phyloP scores from a whole-genome alignment of 164 flowering plant species.

The Chimonanthus salicifolius region DNA sequence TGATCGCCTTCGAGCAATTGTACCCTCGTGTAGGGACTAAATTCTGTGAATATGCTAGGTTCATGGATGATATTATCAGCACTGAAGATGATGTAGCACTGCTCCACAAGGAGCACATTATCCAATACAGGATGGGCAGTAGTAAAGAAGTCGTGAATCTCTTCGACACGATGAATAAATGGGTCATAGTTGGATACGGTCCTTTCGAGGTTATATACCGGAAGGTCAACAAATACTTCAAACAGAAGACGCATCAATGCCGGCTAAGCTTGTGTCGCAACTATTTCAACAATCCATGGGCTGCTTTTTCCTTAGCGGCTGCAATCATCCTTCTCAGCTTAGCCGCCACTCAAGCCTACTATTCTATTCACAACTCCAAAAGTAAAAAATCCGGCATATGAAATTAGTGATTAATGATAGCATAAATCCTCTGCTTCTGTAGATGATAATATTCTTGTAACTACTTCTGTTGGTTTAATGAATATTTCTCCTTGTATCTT shows the following conservation, averaged over 20 bases:
- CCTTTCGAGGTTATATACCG: not conserved
- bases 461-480: too few species aligned
- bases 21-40: conserved; percentile 41
- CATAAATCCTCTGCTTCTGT: too few species aligned
- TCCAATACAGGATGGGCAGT: conserved; percentile 42
- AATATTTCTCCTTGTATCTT: too few species aligned
- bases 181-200: conserved; percentile 28
- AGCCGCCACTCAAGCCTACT: conserved; percentile 5
- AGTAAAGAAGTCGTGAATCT: conserved; percentile 46
- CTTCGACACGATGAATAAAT: conserved; percentile 41
- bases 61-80: conserved; percentile 57
- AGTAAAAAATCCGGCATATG: too few species aligned
- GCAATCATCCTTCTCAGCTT: conserved; percentile 4
- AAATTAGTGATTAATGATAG: too few species aligned
- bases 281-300: conserved; percentile 14
- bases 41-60: conserved; percentile 37
- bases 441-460: too few species aligned
- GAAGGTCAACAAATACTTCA: not conserved
- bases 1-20: conserved; percentile 46
- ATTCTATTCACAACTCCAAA: not conserved
- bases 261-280: conserved; percentile 11
- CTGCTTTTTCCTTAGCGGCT: conserved; percentile 2
- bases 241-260: conserved; percentile 17
- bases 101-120: conserved; percentile 32
- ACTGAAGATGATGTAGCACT: conserved; percentile 35